Base-by-base conservation (phyloP, 139 green algal species). In the Chlamydomonas sphaeroides region DNA sequence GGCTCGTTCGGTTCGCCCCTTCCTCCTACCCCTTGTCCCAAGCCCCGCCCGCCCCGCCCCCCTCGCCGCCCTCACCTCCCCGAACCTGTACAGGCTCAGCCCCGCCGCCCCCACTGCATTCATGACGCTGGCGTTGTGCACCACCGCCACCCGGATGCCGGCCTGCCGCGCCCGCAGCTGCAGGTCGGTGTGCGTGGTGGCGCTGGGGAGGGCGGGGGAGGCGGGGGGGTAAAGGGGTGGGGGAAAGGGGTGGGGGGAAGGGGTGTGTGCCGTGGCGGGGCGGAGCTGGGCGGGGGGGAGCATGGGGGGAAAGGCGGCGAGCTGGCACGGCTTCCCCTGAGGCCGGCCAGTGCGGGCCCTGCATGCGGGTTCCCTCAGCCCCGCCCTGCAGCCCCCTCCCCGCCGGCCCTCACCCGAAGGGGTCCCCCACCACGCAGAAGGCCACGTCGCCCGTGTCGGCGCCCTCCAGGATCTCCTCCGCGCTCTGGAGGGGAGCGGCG, bases 111-210 rank as follows among this genome's bases (percentile, higher is more conserved):
- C 97, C 11, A 98, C 90, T 1, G 97, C 97, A 72, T 98, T 99
- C 90, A 99, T 96, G 62, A 99, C 96, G 49, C 90, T 97, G 17
- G 97, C 97, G 77, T 99, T 99, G 94, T 99, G 97, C 21, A 99
- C 89, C 32, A 97, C 91, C 2, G 85, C 68, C 51, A 99, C 95
- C 1, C 87, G 82, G 53, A 99, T 96, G 48, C 90, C 91, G 39
- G 74, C 33, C 80, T 93, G 71, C 1, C 87, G 84, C 0, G 97
- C 97, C 2, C 97, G 83, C 39, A 99, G 79, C 80, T 98, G 88
- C 59, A 99, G 86, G 88, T 99, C 97, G 10, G 93, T 95, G 88
- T 99, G 96, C 35, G 96, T 99, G n/a, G 96, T 99, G 23, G 96
- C 96, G 8, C 92, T 95, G 89, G 48, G 74, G 10, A 35, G 75